Evolutionary conservation across 73 alveolate genomes (phyloP).

Genomic region (Paraurostyla sp.): DNA sequence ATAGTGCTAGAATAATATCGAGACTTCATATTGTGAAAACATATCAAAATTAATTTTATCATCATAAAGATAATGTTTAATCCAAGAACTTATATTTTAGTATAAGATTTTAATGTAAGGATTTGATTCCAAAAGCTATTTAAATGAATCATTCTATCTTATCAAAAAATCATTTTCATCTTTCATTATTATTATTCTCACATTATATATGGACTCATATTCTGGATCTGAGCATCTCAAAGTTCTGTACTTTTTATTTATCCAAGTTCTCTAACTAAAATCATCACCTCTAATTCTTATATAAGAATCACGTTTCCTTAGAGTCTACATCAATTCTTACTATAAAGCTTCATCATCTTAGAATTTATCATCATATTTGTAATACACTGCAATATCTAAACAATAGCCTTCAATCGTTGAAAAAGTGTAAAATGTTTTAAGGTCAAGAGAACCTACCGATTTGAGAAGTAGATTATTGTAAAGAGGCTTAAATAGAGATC

Average conservation of each 20-base stretch:
- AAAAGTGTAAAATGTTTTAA: background rate
- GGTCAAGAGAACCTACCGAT: background rate
- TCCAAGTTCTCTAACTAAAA: conserved; percentile 11
- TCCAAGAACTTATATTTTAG: conserved; percentile 1
- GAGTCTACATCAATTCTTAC: background rate
- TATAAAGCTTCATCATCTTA: background rate
- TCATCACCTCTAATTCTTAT: conserved; percentile 27
- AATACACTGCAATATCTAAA: background rate
- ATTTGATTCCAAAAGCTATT: background rate
- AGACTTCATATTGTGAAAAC: conserved; percentile 30
- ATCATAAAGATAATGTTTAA: conserved; percentile 2
- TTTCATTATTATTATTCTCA: background rate
- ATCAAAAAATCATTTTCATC: background rate
- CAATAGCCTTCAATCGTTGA: background rate
- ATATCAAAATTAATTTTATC: background rate
- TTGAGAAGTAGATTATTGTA: background rate
- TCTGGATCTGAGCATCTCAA: conserved; percentile 29
- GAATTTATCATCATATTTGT: too few relatives aligned
- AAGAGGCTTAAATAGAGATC: background rate
- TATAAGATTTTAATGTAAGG: background rate
- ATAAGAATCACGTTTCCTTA: background rate
- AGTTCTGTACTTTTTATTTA: background rate
- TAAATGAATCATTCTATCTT: background rate
- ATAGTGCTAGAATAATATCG: background rate
- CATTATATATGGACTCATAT: background rate